phyloP scores from a whole-genome alignment of 805 yeast species.

The Ogataea neopini region DNA sequence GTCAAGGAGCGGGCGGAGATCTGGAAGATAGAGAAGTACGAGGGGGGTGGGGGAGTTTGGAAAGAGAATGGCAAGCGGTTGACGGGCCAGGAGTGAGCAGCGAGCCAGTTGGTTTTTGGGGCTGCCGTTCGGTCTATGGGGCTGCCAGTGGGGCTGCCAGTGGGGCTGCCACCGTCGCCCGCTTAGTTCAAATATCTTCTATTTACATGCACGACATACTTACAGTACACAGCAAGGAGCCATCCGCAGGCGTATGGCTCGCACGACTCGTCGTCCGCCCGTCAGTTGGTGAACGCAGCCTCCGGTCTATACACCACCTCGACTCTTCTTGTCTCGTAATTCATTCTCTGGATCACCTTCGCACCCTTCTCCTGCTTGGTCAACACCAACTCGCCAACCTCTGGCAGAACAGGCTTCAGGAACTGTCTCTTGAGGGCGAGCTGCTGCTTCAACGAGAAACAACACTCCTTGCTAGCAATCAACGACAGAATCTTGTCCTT shows the following conservation, averaged over 20 bases:
- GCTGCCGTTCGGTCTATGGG: no score
- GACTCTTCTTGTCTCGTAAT: constrained; percentile 52
- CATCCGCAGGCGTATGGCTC: no score
- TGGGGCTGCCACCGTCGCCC: no score
- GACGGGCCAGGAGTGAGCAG: background rate
- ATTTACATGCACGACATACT: constrained; percentile 8
- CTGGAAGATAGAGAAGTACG: constrained; percentile 51
- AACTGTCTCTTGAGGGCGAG: constrained; percentile 45
- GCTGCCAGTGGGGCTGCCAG: no score
- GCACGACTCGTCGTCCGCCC: background rate
- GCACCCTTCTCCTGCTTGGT: constrained; percentile 47
- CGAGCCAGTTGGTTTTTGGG: no score
- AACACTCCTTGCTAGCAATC: constrained; percentile 39
- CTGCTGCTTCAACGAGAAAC: constrained; percentile 41
- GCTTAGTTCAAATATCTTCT: no score
- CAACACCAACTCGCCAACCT: constrained; percentile 37
- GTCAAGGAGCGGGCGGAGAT: constrained; percentile 48
- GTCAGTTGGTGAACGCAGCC: constrained; percentile 41
- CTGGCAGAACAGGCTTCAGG: constrained; percentile 59
- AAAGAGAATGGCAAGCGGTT: constrained; percentile 38
- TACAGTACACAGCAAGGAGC: background rate
- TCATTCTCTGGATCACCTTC: constrained; percentile 57
- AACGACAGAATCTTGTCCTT: constrained; percentile 44
- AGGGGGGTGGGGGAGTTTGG: constrained; percentile 45
- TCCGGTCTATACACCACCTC: constrained; percentile 56